A percentile compares a stretch with the other conserved stretches of the same genome.
These are phyloP conservation scores for Trametes sp. DNA, from an alignment of 1,284 basidiomycete genomes.

Conservation along the genomic window DNA sequence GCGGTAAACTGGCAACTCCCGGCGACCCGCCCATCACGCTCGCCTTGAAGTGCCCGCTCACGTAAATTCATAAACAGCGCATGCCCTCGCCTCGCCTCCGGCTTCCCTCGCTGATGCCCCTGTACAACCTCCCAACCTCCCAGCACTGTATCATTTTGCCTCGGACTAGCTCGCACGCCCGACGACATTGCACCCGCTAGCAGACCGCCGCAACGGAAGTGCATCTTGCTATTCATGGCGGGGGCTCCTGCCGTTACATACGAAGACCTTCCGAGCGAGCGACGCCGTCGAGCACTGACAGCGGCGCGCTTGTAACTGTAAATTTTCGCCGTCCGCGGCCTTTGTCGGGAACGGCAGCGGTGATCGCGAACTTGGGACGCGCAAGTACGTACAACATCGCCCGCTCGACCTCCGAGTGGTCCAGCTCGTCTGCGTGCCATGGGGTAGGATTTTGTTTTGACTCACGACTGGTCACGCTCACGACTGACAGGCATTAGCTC, in stretches of 20 bases:
- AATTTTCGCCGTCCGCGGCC: background rate
- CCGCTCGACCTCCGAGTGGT: background rate
- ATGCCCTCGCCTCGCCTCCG: background rate
- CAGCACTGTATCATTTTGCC: too few species aligned
- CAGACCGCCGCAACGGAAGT: background rate
- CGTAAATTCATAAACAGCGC: conserved; percentile 1
- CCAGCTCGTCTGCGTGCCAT: background rate
- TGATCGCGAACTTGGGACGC: background rate
- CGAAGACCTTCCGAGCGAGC: conserved; percentile 3
- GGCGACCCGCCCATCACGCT: background rate
- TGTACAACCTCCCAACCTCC: too few species aligned
- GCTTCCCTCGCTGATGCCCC: background rate
- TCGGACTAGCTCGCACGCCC: too few species aligned
- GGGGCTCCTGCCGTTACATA: background rate
- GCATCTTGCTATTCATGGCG: background rate
- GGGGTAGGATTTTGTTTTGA: too few species aligned
- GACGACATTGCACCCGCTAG: too few species aligned
- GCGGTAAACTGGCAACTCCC: background rate
- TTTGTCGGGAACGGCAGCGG: background rate
- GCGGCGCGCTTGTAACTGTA: background rate
- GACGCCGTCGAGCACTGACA: conserved; percentile 1
- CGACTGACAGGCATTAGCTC: too few species aligned
- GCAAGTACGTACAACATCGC: background rate
- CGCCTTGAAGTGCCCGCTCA: background rate
- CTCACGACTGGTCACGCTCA: too few species aligned